A percentile compares a stretch with the other conserved stretches of the same genome.
Conservation (phyloP, 148 eudicot genomes). For the Vaccinium myrtillus region DNA sequence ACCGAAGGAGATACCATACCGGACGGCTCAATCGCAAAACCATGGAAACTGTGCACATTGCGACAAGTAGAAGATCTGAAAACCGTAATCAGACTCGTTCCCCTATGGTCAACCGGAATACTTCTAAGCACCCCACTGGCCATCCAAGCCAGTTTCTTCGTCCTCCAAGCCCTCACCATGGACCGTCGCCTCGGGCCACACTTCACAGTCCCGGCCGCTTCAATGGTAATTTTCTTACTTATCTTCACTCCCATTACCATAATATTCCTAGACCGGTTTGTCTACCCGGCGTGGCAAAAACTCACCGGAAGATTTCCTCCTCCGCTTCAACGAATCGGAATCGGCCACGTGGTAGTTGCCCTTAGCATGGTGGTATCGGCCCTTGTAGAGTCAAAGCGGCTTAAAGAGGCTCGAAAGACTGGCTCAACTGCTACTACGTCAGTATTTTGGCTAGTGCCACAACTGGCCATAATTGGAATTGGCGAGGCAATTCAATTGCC, state of each 20-base stretch:
- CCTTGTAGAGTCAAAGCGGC: conserved; percentile 28
- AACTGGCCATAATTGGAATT: conserved; percentile 32
- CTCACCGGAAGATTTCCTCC: conserved; percentile 17
- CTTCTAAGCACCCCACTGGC: conserved; percentile 45
- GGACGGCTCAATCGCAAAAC: conserved; percentile 28
- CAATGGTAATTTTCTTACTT: conserved; percentile 29
- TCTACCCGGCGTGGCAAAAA: conserved; percentile 31
- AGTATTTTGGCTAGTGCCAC: conserved; percentile 47
- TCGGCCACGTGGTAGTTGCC: conserved; percentile 30
- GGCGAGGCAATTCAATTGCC: conserved; percentile 54
- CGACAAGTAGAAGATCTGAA: conserved; percentile 43
- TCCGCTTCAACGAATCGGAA: conserved; percentile 35
- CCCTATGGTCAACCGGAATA: conserved; percentile 68
- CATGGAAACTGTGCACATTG: conserved; percentile 37
- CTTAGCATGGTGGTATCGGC: conserved; percentile 40
- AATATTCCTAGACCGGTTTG: conserved; percentile 26
- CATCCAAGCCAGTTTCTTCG: conserved; percentile 41
- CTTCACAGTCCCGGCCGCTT: conserved; percentile 37
- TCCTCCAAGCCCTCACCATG: conserved; percentile 54
- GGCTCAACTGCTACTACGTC: conserved; percentile 20
- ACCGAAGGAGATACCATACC: conserved; percentile 24
- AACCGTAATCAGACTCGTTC: conserved; percentile 46
- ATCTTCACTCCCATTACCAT: conserved; percentile 23
- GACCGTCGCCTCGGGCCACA: conserved; percentile 39
- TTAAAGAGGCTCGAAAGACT: background rate